phyloP scores from a whole-genome alignment of 352 stramenopile genomes.

The Pythium dissotocum region DNA sequence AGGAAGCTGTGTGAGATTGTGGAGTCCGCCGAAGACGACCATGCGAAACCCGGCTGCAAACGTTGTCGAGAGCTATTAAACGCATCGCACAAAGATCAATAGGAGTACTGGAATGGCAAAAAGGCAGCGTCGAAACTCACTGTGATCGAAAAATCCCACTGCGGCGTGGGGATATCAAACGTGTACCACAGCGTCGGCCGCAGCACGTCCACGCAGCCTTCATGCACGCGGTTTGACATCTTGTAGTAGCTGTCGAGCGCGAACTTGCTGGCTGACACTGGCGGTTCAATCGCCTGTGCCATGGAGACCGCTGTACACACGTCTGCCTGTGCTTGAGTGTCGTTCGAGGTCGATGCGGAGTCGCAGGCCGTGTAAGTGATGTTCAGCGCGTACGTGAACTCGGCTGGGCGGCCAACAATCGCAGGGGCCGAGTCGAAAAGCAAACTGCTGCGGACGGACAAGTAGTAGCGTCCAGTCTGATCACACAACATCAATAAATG shows the following conservation, averaged over 20 bases:
- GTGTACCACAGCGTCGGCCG: slow-evolving; percentile 16
- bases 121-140: background rate
- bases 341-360: background rate
- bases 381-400: slow-evolving; percentile 17
- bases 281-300: background rate
- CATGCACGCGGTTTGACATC: background rate
- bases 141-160: slow-evolving; percentile 18
- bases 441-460: slow-evolving; percentile 9
- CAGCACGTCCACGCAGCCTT: slow-evolving; percentile 20
- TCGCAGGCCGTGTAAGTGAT: slow-evolving; percentile 20
- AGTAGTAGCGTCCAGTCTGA: slow-evolving; percentile 23
- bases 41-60: slow-evolving; percentile 23
- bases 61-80: slow-evolving; percentile 23
- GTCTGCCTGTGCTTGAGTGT: background rate
- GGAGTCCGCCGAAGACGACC: slow-evolving; percentile 5
- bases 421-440: slow-evolving; percentile 15
- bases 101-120: background rate
- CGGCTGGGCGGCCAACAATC: background rate
- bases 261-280: background rate
- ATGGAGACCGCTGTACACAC: background rate
- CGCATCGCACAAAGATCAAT: background rate
- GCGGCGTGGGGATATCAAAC: slow-evolving; percentile 10
- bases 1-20: slow-evolving; percentile 8
- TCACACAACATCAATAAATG: background rate
- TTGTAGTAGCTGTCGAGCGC: slow-evolving; percentile 13